Evolutionary conservation across 1,284 basidiomycete genomes (phyloP), one percentile per base, ranked within the genome.

Genomic region (Prillingera fragicola): DNA sequence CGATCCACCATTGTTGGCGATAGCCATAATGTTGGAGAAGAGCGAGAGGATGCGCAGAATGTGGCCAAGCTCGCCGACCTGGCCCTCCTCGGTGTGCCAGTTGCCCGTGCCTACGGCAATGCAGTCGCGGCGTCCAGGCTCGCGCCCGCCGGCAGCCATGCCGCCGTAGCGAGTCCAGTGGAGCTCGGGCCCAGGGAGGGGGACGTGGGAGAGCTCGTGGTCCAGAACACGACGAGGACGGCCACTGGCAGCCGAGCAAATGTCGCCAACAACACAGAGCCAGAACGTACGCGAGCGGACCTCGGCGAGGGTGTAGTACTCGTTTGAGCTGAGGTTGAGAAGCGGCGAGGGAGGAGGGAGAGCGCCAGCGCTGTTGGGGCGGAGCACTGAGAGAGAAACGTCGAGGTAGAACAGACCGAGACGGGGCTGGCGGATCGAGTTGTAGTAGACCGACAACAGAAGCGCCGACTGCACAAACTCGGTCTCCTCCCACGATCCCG

Each of bases 381-480:
- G 56, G 13, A 70, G 51, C 21, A 65, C 56, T 31, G 64, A 55
- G 8, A 65, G 52, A 24, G 65, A 65, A 21, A 56, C 52, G 52
- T 69, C 69, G 22, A 73, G 67, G 53, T 70, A 71, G 41, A 59
- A 70, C 8, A 65, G 51, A 0, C 69, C 72, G 9, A 69, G 50
- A 8, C 59, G 54, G 1, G 66, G 45, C 41, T 70, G 65, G 24
- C 68, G 64, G 38, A 70, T 57, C 40, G 62, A 66, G 33, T 64
- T 65, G 53, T 69, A 71, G 48, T 73, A 70, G 27, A 70, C 58
- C 12, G 61, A 61, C 17, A 73, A 57, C 26, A 75, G 57, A 39
- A 63, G 63, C 15, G 66, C 55, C 1, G 72, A 60, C 50, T 71
- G 67, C 3, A 62, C 61, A 29, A 72, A 63, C 49, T 74, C 73